Base-by-base conservation (phyloP, 75 land plant species). In the Pinus tabuliformis region DNA sequence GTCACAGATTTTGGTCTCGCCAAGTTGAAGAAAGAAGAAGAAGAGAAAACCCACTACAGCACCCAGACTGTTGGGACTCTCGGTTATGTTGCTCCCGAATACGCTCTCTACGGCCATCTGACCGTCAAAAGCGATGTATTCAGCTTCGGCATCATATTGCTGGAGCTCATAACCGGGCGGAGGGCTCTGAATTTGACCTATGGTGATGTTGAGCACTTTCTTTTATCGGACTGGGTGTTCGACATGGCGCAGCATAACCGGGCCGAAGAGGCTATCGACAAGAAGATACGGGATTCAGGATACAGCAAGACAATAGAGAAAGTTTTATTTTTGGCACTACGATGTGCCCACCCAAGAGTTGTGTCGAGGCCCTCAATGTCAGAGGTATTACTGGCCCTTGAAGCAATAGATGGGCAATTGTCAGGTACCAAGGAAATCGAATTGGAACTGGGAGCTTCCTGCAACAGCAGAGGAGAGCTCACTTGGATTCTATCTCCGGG, bases 111-210 rank as follows among this genome's bases (percentile, higher is more conserved):
- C 42, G 86, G 86, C 3, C 86, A 84, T 65, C 76, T 84, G 8
- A 85, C 78, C 17, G 80, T 76, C n/a, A 84, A 84, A 42, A 84
- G 86, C 52, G 85, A 84, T 33, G 86, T 85, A 4, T 85, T 83
- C 70, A 85, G 85, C 74, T 85, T 78, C 30, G 85, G 86, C 1
- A 86, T 85, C 12, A 86, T 85, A 3, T 73, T 85, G 59, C 74
- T 85, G 16, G 86, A 85, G 85, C 76, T 85, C 22, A 56, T 85
- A n/a, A 78, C 85, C 0, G 86, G 86, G 3, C 64, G 86, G 12
- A 78, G 83, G n/a, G 86, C 86, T 57, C 81, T 85, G 30, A 81
- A 85, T 36, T 78, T 76, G 85, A 78, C 77, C 5, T 28, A 52
- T 28, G 15, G 30, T 20, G 1, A 36, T 1, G n/a, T 56, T 9